Evolutionary conservation across 1,284 basidiomycete genomes (phyloP).

Genomic region (Caloboletus firmus): DNA sequence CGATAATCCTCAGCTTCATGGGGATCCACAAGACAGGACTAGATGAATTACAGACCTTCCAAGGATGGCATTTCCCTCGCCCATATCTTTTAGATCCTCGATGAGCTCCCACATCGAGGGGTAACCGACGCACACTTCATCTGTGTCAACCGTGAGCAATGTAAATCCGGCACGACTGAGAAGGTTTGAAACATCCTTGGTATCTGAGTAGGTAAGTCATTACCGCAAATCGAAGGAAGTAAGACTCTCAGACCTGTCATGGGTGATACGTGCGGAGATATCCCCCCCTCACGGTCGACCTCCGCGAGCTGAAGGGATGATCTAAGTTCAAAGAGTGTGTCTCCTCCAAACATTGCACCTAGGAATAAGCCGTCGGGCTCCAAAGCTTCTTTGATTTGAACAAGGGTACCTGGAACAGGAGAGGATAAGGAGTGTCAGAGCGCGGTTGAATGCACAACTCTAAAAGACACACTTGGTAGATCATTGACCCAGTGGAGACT

Average conservation of each 20-base stretch:
- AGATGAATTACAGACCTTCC: conserved; percentile 54
- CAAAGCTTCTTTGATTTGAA: conserved; percentile 86
- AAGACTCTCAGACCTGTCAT: conserved; percentile 78
- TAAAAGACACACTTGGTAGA: conserved; percentile 70
- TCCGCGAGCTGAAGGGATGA: conserved; percentile 93
- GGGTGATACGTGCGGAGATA: conserved; percentile 92
- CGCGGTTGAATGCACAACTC: neutral
- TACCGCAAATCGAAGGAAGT: neutral
- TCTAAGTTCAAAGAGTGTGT: conserved; percentile 92
- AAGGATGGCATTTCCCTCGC: conserved; percentile 90
- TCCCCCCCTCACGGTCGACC: conserved; percentile 91
- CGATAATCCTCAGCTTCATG: neutral
- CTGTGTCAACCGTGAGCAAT: conserved; percentile 91
- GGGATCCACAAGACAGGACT: neutral
- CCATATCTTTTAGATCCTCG: conserved; percentile 93
- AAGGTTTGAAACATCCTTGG: conserved; percentile 87
- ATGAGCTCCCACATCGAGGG: conserved; percentile 97
- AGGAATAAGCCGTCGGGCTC: conserved; percentile 94
- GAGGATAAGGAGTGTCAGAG: neutral
- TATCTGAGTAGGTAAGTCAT: conserved; percentile 52
- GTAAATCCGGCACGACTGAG: conserved; percentile 93
- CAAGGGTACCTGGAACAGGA: conserved; percentile 59
- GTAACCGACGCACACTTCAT: conserved; percentile 90
- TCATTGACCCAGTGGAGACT: conserved; percentile 99
- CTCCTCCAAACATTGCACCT: conserved; percentile 93